Base-by-base conservation (phyloP, 2,329 filamentous ascomycete genomes). In the Orbilia oligospora region DNA sequence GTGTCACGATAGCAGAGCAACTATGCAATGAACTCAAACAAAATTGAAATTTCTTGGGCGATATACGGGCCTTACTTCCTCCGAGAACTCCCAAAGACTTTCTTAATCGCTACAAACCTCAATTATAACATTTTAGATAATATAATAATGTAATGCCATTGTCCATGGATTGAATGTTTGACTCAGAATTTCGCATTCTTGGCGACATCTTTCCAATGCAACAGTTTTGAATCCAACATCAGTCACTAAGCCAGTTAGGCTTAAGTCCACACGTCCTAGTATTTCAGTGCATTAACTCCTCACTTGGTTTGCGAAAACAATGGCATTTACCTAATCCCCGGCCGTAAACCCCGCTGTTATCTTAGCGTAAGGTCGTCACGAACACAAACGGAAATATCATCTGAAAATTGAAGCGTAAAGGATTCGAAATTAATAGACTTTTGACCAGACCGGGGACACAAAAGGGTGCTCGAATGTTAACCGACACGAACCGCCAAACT, bases 251-350 rank as follows among this genome's bases (percentile, higher is more conserved):
- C 5, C 10, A 5, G 18, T 10, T 12, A 22, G 9, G 48, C 48
- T 24, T 24, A 51, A 51, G 20, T 51, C 48, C 48, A 51, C 48
- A 22, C 41, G 24, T 12, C 18, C 18, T 1, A 49, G 12, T 49
- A 5, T 12, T 18, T 30, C 3, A 30, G 3, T 30, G 6, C 41
- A 14, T 38, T 14, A 38, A 38, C 36, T 41, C 14, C 38, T 41
- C 9, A 41, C 12, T 12, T 41, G 20, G 1, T 1, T 16, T 20
- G n/a, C 44, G 1, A 46, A 10, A 46, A 3, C n/a, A n/a, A n/a
- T 72, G 69, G 70, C 22, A 41, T 30, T 73, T 67, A 46, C 22
- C 12, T 49, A 73, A 73, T 51, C 58, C n/a, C 70, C 49, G 70
- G 30, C 10, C 6, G n/a, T 61, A 44, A 73, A 73, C 49, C 67